Conservation (phyloP, 768 basidiomycete species). For the Phallus indusiatus region DNA sequence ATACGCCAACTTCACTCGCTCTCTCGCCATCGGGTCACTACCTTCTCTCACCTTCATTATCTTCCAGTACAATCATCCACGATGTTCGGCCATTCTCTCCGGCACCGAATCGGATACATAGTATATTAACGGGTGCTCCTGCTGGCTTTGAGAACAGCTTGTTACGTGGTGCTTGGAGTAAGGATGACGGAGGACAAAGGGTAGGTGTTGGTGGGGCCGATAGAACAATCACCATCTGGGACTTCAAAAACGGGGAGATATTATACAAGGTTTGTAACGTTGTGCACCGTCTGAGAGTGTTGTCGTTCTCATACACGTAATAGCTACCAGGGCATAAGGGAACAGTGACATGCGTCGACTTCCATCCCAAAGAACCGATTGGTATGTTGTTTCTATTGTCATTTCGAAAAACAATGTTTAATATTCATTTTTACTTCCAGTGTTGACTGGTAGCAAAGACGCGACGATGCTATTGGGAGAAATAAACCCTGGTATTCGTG, state of each 20-base stretch:
- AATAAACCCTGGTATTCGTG: conserved; percentile 55
- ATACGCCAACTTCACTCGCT: conserved; percentile 89
- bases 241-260: conserved; percentile 66
- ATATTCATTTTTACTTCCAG: conserved; percentile 35
- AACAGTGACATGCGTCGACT: conserved; percentile 91
- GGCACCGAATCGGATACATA: conserved; percentile 70
- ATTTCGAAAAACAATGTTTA: not conserved
- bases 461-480: conserved; percentile 88
- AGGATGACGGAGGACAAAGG: conserved; percentile 68
- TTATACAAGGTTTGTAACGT: conserved; percentile 58
- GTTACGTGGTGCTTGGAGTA: conserved; percentile 81
- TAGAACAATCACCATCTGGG: conserved; percentile 80
- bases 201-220: conserved; percentile 89
- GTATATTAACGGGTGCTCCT: conserved; percentile 72
- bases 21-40: conserved; percentile 84
- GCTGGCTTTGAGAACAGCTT: conserved; percentile 91
- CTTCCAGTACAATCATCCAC: conserved; percentile 82
- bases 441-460: conserved; percentile 89
- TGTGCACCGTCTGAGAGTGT: not conserved
- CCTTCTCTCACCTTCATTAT: conserved; percentile 85
- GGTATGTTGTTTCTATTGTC: conserved; percentile 39
- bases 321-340: conserved; percentile 95
- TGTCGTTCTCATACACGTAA: not conserved
- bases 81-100: conserved; percentile 93
- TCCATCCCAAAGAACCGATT: conserved; percentile 93